Conservation (phyloP, 1,284 basidiomycete genomes). For the Leccinum subfulvum region DNA sequence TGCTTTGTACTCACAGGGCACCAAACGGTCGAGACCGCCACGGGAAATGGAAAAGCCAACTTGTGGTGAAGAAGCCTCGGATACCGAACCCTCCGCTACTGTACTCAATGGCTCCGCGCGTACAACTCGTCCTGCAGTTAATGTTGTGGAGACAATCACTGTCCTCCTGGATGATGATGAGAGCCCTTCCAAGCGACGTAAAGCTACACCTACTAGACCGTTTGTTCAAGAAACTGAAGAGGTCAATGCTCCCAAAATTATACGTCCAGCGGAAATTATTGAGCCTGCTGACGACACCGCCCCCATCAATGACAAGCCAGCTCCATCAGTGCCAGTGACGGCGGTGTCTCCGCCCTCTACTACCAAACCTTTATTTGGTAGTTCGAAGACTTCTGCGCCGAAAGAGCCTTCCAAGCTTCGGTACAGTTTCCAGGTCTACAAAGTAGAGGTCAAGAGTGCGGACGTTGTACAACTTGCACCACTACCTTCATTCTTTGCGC, state of each 20-base stretch:
- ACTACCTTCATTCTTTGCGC: conserved; percentile 21
- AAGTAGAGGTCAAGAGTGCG: conserved; percentile 27
- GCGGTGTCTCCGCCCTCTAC: conserved; percentile 21
- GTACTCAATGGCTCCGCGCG: conserved; percentile 30
- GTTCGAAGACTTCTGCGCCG: conserved; percentile 48
- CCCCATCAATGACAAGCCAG: conserved; percentile 17
- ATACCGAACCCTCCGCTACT: conserved; percentile 11
- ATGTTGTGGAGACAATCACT: conserved; percentile 26
- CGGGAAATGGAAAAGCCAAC: conserved; percentile 33
- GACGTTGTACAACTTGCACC: conserved; percentile 18
- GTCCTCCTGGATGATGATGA: conserved; percentile 32
- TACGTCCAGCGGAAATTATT: conserved; percentile 39
- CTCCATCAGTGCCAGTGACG: conserved; percentile 19
- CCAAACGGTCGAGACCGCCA: conserved; percentile 68
- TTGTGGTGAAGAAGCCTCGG: conserved; percentile 14
- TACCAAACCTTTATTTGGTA: conserved; percentile 30
- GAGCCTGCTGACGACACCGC: conserved; percentile 38
- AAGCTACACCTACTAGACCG: conserved; percentile 22
- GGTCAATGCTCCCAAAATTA: conserved; percentile 28
- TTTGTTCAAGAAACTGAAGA: conserved; percentile 35
- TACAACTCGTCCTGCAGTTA: neutral
- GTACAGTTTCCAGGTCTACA: conserved; percentile 55
- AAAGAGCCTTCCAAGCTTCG: conserved; percentile 73
- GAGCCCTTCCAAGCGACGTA: conserved; percentile 43
- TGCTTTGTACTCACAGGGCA: conserved; percentile 46